phyloP scores from a whole-genome alignment of 2,329 filamentous ascomycete genomes.

The Hypoxylon sp. region DNA sequence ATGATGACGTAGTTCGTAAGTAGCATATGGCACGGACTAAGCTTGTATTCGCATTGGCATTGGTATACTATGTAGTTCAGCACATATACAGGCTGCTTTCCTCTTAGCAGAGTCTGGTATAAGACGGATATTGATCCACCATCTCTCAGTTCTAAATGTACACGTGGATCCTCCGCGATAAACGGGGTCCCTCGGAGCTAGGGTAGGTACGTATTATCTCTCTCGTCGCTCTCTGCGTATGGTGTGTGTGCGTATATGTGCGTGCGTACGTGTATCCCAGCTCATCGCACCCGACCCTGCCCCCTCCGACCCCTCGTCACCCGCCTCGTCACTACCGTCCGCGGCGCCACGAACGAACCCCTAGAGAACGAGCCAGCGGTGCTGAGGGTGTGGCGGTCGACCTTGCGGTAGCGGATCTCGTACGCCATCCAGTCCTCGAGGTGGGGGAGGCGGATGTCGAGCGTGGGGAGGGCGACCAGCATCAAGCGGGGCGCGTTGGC shows the following conservation, averaged over 20 bases:
- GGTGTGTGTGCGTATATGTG: too few relatives aligned
- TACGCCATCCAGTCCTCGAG: conserved; percentile 58
- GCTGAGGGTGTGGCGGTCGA: conserved; percentile 53
- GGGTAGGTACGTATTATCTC: neutral
- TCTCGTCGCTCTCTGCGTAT: too few relatives aligned
- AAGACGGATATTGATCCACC: neutral
- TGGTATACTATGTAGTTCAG: neutral
- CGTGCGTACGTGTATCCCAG: too few relatives aligned
- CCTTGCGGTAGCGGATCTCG: conserved; percentile 59
- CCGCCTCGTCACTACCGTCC: neutral
- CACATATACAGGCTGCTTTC: neutral
- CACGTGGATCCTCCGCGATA: neutral
- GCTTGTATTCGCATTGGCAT: neutral
- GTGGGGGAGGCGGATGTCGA: conserved; percentile 57
- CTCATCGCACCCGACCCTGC: neutral
- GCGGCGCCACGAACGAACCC: conserved; percentile 21
- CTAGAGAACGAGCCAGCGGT: conserved; percentile 29
- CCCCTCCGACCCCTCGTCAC: neutral
- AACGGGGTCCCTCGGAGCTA: neutral
- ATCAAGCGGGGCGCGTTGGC: conserved; percentile 45
- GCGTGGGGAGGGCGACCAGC: conserved; percentile 61
- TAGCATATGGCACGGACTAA: neutral
- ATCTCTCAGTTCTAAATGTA: neutral
- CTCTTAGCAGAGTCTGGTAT: neutral
- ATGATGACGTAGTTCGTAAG: neutral